A percentile compares a stretch with the other conserved stretches of the same genome.
Conservation (phyloP, 139 green algal genomes). For the Coelastrella sp. region DNA sequence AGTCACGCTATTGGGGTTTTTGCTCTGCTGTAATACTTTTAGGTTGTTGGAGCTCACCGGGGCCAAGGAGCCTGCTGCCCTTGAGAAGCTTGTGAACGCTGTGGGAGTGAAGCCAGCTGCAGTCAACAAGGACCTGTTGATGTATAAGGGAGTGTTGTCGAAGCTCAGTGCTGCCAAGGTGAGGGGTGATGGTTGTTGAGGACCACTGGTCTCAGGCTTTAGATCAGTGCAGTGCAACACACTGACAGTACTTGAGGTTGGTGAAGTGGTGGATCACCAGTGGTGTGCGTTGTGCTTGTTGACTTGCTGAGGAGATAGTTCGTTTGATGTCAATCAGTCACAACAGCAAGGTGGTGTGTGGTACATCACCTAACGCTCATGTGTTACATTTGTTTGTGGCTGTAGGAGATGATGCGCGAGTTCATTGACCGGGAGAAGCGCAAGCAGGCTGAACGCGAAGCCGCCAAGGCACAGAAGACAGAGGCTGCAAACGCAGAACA, state of each 20-base stretch:
- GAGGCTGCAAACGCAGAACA: neutral
- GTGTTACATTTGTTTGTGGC: neutral
- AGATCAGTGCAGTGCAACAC: no score
- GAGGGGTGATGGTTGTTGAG: neutral
- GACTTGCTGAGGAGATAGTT: no score
- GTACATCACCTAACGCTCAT: no score
- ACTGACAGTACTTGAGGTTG: no score
- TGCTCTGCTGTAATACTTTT: no score
- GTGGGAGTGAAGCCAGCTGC: slow-evolving; percentile 78
- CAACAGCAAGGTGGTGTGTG: no score
- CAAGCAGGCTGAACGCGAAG: slow-evolving; percentile 75
- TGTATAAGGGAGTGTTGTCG: slow-evolving; percentile 92
- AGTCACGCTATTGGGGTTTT: no score
- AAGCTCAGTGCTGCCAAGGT: slow-evolving; percentile 1
- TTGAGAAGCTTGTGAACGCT: slow-evolving; percentile 79
- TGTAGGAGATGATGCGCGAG: slow-evolving; percentile 71
- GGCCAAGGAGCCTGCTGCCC: slow-evolving; percentile 89
- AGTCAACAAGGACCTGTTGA: slow-evolving; percentile 87
- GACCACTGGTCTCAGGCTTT: neutral
- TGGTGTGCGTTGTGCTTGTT: no score
- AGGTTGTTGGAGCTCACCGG: slow-evolving; percentile 86
- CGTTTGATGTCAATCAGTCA: no score
- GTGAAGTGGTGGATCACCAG: no score
- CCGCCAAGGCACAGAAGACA: neutral
- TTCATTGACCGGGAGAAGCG: slow-evolving; percentile 86